Evolutionary conservation across 2,329 filamentous ascomycete genomes (phyloP).

Genomic region (Proliferodiscus dingleyae): DNA sequence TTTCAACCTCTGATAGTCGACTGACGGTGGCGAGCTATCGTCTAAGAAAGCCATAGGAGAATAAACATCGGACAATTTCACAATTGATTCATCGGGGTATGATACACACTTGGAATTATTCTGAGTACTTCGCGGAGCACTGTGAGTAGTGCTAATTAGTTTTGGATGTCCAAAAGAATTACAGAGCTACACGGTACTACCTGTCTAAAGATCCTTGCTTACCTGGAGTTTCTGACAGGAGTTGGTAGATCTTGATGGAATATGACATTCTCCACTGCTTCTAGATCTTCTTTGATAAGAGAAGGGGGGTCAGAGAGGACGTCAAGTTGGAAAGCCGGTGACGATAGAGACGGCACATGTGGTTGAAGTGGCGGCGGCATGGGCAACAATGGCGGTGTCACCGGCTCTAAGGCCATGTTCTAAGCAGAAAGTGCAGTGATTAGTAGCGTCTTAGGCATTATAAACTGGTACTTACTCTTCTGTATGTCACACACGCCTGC

Average conservation of each 20-base stretch:
- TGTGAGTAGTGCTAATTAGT: background rate
- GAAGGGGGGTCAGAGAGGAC: constrained; percentile 22
- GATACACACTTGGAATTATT: constrained; percentile 2
- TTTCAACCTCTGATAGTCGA: constrained; percentile 10
- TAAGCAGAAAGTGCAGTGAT: too few species aligned
- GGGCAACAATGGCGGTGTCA: constrained; percentile 31
- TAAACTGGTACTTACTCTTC: constrained; percentile 16
- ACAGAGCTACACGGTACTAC: too few species aligned
- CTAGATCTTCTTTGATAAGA: constrained; percentile 23
- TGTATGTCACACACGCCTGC: constrained; percentile 18
- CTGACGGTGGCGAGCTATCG: constrained; percentile 4
- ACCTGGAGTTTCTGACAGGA: constrained; percentile 8
- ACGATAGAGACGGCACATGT: constrained; percentile 24
- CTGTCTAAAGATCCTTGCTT: too few species aligned
- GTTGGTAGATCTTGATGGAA: constrained; percentile 28
- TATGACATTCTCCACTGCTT: constrained; percentile 23
- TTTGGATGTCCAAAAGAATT: too few species aligned
- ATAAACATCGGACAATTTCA: constrained; percentile 64
- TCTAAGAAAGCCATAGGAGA: constrained; percentile 15
- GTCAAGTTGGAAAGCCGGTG: constrained; percentile 22
- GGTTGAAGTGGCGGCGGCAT: constrained; percentile 6
- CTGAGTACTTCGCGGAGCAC: background rate
- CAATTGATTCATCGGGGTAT: constrained; percentile 41
- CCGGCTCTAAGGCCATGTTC: constrained; percentile 19
- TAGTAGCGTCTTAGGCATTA: background rate